Evolutionary conservation across 2,329 filamentous ascomycete genomes (phyloP), one percentile per base, ranked within the genome.

Genomic region (Colletotrichum orchidophilum): DNA sequence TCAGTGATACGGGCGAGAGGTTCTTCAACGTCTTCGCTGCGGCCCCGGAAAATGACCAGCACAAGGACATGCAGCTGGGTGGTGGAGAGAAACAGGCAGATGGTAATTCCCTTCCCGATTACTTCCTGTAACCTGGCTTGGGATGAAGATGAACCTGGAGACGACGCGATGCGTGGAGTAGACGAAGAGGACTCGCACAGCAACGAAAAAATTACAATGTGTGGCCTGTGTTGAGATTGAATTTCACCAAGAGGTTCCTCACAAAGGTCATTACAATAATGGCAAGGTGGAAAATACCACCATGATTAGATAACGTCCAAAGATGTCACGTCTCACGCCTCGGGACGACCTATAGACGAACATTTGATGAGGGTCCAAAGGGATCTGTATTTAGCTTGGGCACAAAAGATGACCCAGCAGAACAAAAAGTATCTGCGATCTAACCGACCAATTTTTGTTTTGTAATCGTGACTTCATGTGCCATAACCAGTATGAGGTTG

Each of bases 1-100:
- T 99, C 69, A 96, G 94, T 80, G 95, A 97, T 79, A 92, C 92
- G 0, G 96, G 96, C 46, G 95, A 97, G 82, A 88, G 96, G 70
- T 97, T 94, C 82, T 99, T 98, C 86, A 99, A 99, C 80, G 95
- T 98, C 27, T 99, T 99, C 81, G 94, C 97, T 67, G 96, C 96
- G 3, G 96, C 96, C 31, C 96, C 96, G 2, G 96, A 99, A 81
- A 97, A 99, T 78, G 96, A 98, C 80, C 84, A 92, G 75, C 93
- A 97, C 80, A 93, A 97, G 78, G 95, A 98, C 79, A 88, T 93
- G 77, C 94, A 96, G 81, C 89, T 92, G 71, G 89, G 90, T 71
- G 72, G 65, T 15, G 88, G 89, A 76, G 94, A 96, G 70, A 95
- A 95, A 82, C 79, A 83, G n/a, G 87, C 86, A 2, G 90, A 91